A percentile compares a stretch with the other conserved stretches of the same genome.
phyloP scores from a whole-genome alignment of 163 green algal species.

The Botryococcus braunii region DNA sequence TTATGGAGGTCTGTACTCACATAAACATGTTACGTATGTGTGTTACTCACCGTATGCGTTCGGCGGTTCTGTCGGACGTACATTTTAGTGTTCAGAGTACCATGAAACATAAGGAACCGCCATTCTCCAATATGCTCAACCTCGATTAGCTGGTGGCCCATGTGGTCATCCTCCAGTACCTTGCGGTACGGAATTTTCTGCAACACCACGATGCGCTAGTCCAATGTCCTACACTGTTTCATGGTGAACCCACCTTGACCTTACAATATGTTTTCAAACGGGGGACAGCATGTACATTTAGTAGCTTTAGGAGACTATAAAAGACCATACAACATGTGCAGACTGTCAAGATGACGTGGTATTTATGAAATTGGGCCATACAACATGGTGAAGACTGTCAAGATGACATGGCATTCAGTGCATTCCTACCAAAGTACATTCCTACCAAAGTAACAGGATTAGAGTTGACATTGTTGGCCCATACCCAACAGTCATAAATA shows the following conservation, averaged over 20 bases:
- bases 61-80: slow-evolving; percentile 12
- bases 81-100: slow-evolving; percentile 15
- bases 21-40: too few species aligned
- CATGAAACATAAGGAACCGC: slow-evolving; percentile 23
- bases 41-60: slow-evolving; percentile 3
- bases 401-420: too few species aligned
- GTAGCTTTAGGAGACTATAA: too few species aligned
- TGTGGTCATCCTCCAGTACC: slow-evolving; percentile 19
- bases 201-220: neutral
- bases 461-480: too few species aligned
- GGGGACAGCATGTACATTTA: neutral
- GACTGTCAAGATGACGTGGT: neutral
- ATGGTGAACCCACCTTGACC: neutral
- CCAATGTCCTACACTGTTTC: too few species aligned
- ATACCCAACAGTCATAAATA: too few species aligned
- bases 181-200: slow-evolving; percentile 14
- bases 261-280: neutral
- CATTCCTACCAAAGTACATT: too few species aligned
- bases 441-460: too few species aligned
- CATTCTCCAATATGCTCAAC: slow-evolving; percentile 20
- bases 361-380: neutral
- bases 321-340: neutral
- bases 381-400: neutral
- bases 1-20: too few species aligned
- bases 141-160: slow-evolving; percentile 13